Evolutionary conservation across 2,329 filamentous ascomycete genomes (phyloP).

Genomic region (Plenodomus tracheiphilus): DNA sequence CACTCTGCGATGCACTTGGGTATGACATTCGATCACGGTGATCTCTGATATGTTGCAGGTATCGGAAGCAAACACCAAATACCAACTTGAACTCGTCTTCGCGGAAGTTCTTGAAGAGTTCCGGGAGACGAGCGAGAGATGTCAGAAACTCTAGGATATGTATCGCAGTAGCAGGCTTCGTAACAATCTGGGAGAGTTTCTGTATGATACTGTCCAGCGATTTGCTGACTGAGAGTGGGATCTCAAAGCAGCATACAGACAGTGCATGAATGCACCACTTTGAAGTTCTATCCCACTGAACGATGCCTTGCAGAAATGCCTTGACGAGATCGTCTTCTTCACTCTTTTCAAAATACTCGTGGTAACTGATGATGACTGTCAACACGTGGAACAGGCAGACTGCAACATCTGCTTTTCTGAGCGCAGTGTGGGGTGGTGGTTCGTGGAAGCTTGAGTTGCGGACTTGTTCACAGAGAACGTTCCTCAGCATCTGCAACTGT

Average conservation of each 20-base stretch:
- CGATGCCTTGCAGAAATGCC: slow-evolving; percentile 83
- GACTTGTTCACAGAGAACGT: slow-evolving; percentile 80
- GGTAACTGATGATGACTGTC: slow-evolving; percentile 88
- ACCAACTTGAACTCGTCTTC: slow-evolving; percentile 92
- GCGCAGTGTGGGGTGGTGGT: slow-evolving; percentile 74
- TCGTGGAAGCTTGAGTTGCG: slow-evolving; percentile 77
- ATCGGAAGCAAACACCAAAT: slow-evolving; percentile 93
- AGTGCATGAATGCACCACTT: slow-evolving; percentile 94
- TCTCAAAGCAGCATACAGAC: slow-evolving; percentile 92
- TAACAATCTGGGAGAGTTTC: slow-evolving; percentile 95
- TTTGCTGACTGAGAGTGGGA: slow-evolving; percentile 84
- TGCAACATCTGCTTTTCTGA: slow-evolving; percentile 85
- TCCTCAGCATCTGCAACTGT: slow-evolving; percentile 75
- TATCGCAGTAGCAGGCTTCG: slow-evolving; percentile 85
- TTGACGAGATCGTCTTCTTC: slow-evolving; percentile 90
- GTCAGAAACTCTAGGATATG: slow-evolving; percentile 97
- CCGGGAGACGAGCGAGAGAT: slow-evolving; percentile 79
- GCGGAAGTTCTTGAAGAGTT: slow-evolving; percentile 84
- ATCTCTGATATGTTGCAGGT: slow-evolving; percentile 85
- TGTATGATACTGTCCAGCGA: slow-evolving; percentile 83
- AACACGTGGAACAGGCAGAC: slow-evolving; percentile 86
- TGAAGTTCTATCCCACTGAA: slow-evolving; percentile 81
- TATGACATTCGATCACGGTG: slow-evolving; percentile 48
- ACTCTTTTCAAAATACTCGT: slow-evolving; percentile 77
- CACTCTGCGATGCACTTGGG: slow-evolving; percentile 33